Conservation (phyloP, 148 eudicot species). For the Rhododendron mucronatum region DNA sequence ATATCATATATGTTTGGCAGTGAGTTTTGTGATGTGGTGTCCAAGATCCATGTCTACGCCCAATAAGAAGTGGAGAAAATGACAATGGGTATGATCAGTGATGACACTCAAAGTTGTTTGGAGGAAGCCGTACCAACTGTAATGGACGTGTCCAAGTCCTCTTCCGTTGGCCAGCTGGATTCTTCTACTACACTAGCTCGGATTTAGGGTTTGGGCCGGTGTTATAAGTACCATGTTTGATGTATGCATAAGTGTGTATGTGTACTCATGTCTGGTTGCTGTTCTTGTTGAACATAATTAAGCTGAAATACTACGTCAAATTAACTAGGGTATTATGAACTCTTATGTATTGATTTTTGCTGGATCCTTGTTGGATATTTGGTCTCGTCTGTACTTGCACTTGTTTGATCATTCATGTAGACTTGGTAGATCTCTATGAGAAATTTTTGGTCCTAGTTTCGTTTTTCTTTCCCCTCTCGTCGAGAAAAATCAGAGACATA, state of each 20-base stretch:
- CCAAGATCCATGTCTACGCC: slow-evolving; percentile 79
- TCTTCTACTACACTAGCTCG: slow-evolving; percentile 38
- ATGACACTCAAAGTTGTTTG: slow-evolving; percentile 77
- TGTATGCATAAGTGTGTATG: not conserved
- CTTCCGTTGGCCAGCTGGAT: slow-evolving; percentile 57
- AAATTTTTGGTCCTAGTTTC: not conserved
- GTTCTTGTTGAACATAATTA: not conserved
- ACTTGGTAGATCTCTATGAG: not conserved
- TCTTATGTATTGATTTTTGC: slow-evolving; percentile 4
- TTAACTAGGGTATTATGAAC: not conserved
- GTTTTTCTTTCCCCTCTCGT: not conserved
- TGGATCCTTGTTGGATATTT: slow-evolving; percentile 2
- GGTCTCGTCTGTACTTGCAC: not conserved
- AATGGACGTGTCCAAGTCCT: slow-evolving; percentile 61
- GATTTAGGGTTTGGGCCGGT: slow-evolving; percentile 22
- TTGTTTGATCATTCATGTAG: not conserved
- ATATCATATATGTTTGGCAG: slow-evolving; percentile 32
- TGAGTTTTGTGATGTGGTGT: slow-evolving; percentile 66
- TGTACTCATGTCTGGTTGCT: not conserved
- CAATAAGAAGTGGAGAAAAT: slow-evolving; percentile 85
- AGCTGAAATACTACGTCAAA: not conserved
- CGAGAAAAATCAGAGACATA: no score
- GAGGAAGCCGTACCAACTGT: slow-evolving; percentile 56
- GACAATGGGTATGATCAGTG: slow-evolving; percentile 51
- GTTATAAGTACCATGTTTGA: not conserved